A percentile compares a stretch with the other conserved stretches of the same genome.
Conservation (phyloP, 2,329 filamentous ascomycete genomes). For the Hirsutella rhossiliensis region DNA sequence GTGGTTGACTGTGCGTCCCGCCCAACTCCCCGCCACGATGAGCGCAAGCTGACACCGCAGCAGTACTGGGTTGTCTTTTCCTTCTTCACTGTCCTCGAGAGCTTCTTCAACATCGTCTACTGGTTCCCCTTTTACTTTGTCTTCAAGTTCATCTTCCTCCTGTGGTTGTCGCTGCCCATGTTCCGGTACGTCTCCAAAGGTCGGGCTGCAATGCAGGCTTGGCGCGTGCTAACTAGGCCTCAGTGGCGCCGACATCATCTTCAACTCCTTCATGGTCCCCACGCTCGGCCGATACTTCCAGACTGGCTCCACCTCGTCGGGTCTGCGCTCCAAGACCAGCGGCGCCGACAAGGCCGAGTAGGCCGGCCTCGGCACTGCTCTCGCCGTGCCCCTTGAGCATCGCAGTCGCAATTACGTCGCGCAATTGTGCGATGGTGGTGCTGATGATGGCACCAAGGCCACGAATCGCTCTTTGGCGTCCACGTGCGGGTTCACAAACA, state of each 20-base stretch:
- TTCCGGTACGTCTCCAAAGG: slow-evolving; percentile 57
- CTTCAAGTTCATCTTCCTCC: slow-evolving; percentile 96
- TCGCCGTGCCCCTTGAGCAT: background rate
- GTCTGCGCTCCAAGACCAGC: slow-evolving; percentile 81
- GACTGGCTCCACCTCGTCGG: slow-evolving; percentile 62
- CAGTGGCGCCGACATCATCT: slow-evolving; percentile 91
- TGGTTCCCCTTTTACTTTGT: slow-evolving; percentile 99
- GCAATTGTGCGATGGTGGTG: no score
- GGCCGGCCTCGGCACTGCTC: slow-evolving; percentile 9
- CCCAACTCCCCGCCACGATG: background rate
- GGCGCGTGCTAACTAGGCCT: background rate
- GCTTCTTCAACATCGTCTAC: slow-evolving; percentile 73
- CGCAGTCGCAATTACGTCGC: no score
- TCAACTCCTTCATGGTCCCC: slow-evolving; percentile 89
- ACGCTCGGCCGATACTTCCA: slow-evolving; percentile 88
- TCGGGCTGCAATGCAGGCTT: background rate
- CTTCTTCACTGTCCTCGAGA: slow-evolving; percentile 74
- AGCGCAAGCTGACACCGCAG: slow-evolving; percentile 9
- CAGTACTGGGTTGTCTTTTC: slow-evolving; percentile 84
- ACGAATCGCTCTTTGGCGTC: no score
- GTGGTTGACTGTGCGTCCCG: slow-evolving; percentile 54
- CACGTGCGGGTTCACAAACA: no score
- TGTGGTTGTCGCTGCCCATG: slow-evolving; percentile 94
- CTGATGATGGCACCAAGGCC: no score
- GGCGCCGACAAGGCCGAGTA: slow-evolving; percentile 60